Evolutionary conservation across 306 rosid genomes (phyloP).

Genomic region (Biancaea sappan): DNA sequence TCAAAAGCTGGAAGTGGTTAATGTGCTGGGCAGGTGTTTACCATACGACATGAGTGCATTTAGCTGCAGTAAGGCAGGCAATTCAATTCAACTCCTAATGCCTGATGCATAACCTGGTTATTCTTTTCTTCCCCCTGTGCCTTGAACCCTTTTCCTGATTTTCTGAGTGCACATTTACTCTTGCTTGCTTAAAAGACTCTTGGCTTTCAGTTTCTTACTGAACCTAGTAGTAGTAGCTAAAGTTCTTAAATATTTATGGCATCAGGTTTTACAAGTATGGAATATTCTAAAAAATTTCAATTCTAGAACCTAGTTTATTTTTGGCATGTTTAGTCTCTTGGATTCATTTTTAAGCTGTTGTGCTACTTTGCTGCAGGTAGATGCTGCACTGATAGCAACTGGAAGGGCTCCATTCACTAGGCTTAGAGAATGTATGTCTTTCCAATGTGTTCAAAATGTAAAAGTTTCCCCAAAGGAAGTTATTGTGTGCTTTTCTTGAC

Average conservation of each 20-base stretch:
- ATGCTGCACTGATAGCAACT: constrained; percentile 95
- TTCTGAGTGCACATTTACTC: neutral
- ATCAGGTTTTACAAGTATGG: neutral
- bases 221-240: neutral
- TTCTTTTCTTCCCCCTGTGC: neutral
- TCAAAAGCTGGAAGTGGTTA: constrained; percentile 14
- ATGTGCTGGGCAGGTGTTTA: constrained; percentile 14
- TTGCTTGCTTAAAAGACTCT: neutral
- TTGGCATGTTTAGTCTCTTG: constrained; percentile 17
- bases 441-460: constrained; percentile 29
- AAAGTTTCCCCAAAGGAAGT: constrained; percentile 5
- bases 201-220: neutral
- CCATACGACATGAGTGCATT: constrained; percentile 2
- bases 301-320: neutral
- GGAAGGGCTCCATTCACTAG: constrained; percentile 98
- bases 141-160: neutral
- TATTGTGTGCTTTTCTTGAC: constrained; percentile 8
- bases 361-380: constrained; percentile 67
- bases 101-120: constrained; percentile 1
- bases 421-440: constrained; percentile 84
- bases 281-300: neutral
- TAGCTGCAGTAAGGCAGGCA: constrained; percentile 1
- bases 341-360: constrained; percentile 22
- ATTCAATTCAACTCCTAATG: neutral
- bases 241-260: neutral